These are phyloP conservation scores for Casuarina glauca DNA, from an alignment of 306 rosid species.

Conservation along the genomic window DNA sequence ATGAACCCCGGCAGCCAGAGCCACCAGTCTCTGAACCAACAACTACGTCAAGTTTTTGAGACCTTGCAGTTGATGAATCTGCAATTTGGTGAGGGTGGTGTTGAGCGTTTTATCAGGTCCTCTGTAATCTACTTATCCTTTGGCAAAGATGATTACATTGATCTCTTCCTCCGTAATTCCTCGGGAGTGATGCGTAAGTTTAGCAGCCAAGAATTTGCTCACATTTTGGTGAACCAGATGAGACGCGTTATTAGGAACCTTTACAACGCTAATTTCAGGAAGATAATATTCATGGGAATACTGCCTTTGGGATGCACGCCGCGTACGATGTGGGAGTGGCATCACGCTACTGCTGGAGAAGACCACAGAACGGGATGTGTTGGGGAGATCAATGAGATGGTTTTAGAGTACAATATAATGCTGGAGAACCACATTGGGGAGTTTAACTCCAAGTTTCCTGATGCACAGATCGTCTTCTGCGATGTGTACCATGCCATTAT, in stretches of 20 bases:
- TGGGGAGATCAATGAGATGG: slow-evolving; percentile 53
- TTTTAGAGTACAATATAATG: slow-evolving; percentile 57
- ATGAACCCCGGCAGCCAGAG: slow-evolving; percentile 57
- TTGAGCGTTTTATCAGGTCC: slow-evolving; percentile 54
- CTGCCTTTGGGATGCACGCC: slow-evolving; percentile 82
- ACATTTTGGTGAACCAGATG: slow-evolving; percentile 66
- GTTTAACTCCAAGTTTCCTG: slow-evolving; percentile 50
- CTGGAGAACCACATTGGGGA: slow-evolving; percentile 39
- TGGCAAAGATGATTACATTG: slow-evolving; percentile 74
- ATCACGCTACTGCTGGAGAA: slow-evolving; percentile 18
- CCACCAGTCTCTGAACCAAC: slow-evolving; percentile 84
- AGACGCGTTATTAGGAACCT: slow-evolving; percentile 60
- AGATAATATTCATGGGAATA: slow-evolving; percentile 70
- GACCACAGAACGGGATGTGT: slow-evolving; percentile 40
- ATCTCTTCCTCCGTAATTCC: slow-evolving; percentile 48
- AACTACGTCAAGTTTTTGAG: slow-evolving; percentile 77
- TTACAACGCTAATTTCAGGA: slow-evolving; percentile 59
- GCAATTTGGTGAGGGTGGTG: slow-evolving; percentile 39
- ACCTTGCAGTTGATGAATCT: slow-evolving; percentile 66
- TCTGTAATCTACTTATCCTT: slow-evolving; percentile 73
- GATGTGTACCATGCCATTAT: slow-evolving; percentile 64
- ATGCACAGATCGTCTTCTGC: slow-evolving; percentile 64
- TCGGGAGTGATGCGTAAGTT: slow-evolving; percentile 25
- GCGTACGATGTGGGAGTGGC: slow-evolving; percentile 32
- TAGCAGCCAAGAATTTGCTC: slow-evolving; percentile 37